Evolutionary conservation across 352 stramenopile genomes (phyloP).

Genomic region (Phytophthora ohioensis): DNA sequence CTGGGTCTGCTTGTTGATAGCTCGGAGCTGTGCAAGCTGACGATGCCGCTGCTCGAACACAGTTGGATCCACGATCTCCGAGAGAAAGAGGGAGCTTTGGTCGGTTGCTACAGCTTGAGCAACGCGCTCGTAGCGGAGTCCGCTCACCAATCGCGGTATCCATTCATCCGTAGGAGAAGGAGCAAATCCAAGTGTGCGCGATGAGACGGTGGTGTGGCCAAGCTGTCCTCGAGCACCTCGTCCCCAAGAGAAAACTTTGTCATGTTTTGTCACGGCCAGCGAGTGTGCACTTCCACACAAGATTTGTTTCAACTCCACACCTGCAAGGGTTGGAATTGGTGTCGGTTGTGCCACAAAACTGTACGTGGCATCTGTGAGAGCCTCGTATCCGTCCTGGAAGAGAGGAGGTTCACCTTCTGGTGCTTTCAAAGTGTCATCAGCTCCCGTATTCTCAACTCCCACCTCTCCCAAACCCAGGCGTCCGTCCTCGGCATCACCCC

Average conservation of each 20-base stretch:
- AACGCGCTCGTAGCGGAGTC: constrained; percentile 62
- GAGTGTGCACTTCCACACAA: constrained; percentile 61
- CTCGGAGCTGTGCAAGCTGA: constrained; percentile 58
- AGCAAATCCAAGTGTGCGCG: neutral
- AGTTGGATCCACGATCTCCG: constrained; percentile 45
- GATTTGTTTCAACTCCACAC: constrained; percentile 60
- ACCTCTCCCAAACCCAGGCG: constrained; percentile 59
- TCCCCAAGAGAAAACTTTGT: constrained; percentile 73
- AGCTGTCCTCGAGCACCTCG: constrained; percentile 58
- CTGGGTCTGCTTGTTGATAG: constrained; percentile 28
- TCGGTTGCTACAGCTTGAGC: constrained; percentile 64
- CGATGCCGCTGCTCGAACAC: constrained; percentile 57
- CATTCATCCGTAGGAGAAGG: constrained; percentile 44
- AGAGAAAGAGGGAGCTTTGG: constrained; percentile 62
- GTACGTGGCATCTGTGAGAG: constrained; percentile 73
- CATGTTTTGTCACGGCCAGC: constrained; percentile 55
- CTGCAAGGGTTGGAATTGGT: constrained; percentile 51
- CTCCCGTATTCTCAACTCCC: neutral
- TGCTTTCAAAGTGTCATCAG: constrained; percentile 1
- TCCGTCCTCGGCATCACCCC: constrained; percentile 69
- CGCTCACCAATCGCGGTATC: constrained; percentile 50
- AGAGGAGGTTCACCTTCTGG: constrained; percentile 9
- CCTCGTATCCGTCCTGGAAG: constrained; percentile 76
- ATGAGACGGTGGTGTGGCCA: constrained; percentile 27
- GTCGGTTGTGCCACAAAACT: constrained; percentile 58